Percentiles rank a stretch among this genome's conserved stretches.
Evolutionary conservation across 2,329 filamentous ascomycete genomes (phyloP).

Genomic region (Trichoderma brevicompactum): DNA sequence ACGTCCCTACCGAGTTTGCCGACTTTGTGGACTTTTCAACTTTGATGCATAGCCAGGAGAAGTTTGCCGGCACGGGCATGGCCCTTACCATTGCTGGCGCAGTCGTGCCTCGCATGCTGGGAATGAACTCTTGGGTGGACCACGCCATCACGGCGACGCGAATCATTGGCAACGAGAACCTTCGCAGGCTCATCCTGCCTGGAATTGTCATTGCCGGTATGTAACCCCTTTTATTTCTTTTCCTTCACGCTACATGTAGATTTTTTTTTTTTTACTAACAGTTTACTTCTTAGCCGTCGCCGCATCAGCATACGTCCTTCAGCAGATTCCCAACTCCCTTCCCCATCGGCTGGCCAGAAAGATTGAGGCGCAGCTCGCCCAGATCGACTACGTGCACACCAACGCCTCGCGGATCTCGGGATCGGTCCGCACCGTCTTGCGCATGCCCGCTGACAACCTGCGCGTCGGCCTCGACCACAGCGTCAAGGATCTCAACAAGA

Average conservation of each 20-base stretch:
- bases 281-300: conserved; percentile 62
- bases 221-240: conserved; percentile 42
- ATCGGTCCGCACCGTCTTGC: conserved; percentile 86
- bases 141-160: conserved; percentile 81
- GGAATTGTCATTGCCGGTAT: conserved; percentile 78
- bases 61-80: conserved; percentile 91
- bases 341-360: conserved; percentile 84
- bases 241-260: not conserved
- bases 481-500: conserved; percentile 78
- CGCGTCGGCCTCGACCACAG: conserved; percentile 81
- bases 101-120: conserved; percentile 78
- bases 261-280: conserved; percentile 26
- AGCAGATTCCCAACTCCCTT: conserved; percentile 85
- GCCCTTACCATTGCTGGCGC: conserved; percentile 89
- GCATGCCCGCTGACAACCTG: conserved; percentile 83
- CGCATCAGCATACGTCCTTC: conserved; percentile 78
- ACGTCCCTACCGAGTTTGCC: conserved; percentile 84
- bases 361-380: conserved; percentile 76
- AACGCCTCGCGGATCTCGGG: conserved; percentile 84
- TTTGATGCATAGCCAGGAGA: conserved; percentile 88
- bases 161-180: conserved; percentile 77
- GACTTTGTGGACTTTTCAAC: conserved; percentile 92
- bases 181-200: conserved; percentile 80
- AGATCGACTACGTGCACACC: conserved; percentile 89
- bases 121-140: conserved; percentile 87